Evolutionary conservation across 202 grass and related monocot species (phyloP), one percentile per base, ranked within the genome.

Genomic region (Digitaria exilis): DNA sequence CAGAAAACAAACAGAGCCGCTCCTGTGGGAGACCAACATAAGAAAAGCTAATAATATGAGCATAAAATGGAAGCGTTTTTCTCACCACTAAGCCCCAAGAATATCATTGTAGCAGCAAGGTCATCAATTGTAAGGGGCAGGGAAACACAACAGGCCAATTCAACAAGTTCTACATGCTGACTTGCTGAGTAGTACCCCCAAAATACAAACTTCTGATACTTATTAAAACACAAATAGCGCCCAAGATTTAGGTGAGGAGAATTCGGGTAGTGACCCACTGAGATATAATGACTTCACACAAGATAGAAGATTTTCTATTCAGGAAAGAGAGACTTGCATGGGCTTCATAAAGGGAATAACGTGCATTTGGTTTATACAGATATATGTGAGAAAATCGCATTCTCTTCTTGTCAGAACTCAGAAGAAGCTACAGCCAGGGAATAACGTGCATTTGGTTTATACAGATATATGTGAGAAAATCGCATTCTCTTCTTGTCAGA

Each of bases 1-100:
- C 81, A 97, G 82, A 90, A 89, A 90, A 82, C 80, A 92, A 82
- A 87, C 39, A 43, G 88, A 81, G 28, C 92, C 88, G 42, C 44
- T 89, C 95, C 95, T 94, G 84, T 26, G n/a, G 13, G 52, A 88
- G 69, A 66, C 76, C 72, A 46, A 50, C 44, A 81, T 54, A 43
- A 26, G n/a, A 77, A 68, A 58, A 69, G 13, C 60, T 19, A 57
- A 63, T 54, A 77, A 79, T n/a, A 50, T 66, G 25, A 49, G 49
- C 25, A 66, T 39, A 56, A 73, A 31, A 75, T 75, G 69, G 44
- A 73, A 57, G 58, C 35, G 15, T 42, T 34, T 11, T n/a, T 69
- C 63, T 76, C 41, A 62, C 80, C 43, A 51, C 48, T 75, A 8
- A 57, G 50, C 51, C 56, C 54, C n/a, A 35, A 76, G 26, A 50